Base-by-base conservation (phyloP, 2,329 filamentous ascomycete genomes). In the Aspergillus vadensis region DNA sequence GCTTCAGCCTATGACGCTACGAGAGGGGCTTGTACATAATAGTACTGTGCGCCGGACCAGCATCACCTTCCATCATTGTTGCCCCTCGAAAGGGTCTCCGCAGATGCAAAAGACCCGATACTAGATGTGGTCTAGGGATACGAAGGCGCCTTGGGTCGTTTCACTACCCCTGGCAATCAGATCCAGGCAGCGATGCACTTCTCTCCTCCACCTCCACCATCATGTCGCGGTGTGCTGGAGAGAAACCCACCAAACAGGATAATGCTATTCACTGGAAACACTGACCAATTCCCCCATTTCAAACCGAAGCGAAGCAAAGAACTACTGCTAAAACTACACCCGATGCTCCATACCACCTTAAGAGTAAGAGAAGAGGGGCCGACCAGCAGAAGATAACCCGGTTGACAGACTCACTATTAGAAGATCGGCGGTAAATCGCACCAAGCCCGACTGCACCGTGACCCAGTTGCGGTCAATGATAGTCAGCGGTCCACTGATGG, bases 391-490 rank as follows among this genome's bases (percentile, higher is more conserved):
- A 48, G 19, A 57, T 25, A 41, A 10, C 17, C 53, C 41, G 38
- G 27, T 30, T 55, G 53, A 55, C 53, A 55, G 53, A 55, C 41
- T 55, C 39, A 55, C 53, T 55, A 55, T 55, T 55, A 30, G 43
- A 55, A 44, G 53, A 55, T 55, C 53, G 41, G 39, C 53, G 30
- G 53, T 55, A 44, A 55, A 55, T 55, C 53, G 23, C 53, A 55
- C 53, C 53, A 55, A 41, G 27, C 41, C 39, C 53, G 53, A 55
- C 39, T 30, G 53, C 39, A 55, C 39, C 41, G 23, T 55, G 41
- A 32, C 53, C 39, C 41, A 25, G 30, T 32, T 43, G 41, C 53
- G 19, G 53, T 55, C 53, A 47, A 55, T 55, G 53, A 47, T 55
- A 55, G 53, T 55, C 53, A 27, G 25, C 53, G 53, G 41, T 27